Evolutionary conservation across 2,329 filamentous ascomycete species (phyloP).

Genomic region (Cercospora sojina): DNA sequence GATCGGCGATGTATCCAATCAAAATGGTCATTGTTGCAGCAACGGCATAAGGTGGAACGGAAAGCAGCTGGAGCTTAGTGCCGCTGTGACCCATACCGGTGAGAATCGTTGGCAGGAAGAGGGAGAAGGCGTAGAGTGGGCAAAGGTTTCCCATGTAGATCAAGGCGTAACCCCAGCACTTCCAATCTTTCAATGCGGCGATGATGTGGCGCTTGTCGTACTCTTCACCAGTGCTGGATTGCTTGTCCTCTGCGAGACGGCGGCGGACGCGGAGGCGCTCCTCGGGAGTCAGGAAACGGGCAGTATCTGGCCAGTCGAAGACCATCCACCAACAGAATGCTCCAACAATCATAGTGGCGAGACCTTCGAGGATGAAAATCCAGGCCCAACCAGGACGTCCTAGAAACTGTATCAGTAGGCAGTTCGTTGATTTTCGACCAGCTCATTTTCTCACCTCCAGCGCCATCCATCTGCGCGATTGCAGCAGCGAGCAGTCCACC

Average conservation of each 20-base stretch:
- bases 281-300: slow-evolving; percentile 56
- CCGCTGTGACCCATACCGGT: slow-evolving; percentile 52
- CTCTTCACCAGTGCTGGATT: slow-evolving; percentile 28
- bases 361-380: slow-evolving; percentile 57
- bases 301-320: slow-evolving; percentile 59
- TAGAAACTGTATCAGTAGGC: neutral
- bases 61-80: slow-evolving; percentile 68
- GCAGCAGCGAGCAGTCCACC: slow-evolving; percentile 71
- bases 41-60: slow-evolving; percentile 71
- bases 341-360: slow-evolving; percentile 63
- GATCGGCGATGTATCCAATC: slow-evolving; percentile 74
- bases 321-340: slow-evolving; percentile 32
- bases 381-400: slow-evolving; percentile 13
- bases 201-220: slow-evolving; percentile 32
- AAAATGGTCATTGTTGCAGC: slow-evolving; percentile 67
- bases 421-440: slow-evolving; percentile 34
- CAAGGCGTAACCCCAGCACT: slow-evolving; percentile 64
- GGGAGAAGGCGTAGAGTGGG: slow-evolving; percentile 35
- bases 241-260: slow-evolving; percentile 32
- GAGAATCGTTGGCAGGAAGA: slow-evolving; percentile 37
- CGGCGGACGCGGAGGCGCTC: slow-evolving; percentile 30
- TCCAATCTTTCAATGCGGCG: slow-evolving; percentile 68
- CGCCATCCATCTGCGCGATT: slow-evolving; percentile 67
- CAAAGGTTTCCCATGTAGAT: slow-evolving; percentile 57
- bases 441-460: slow-evolving; percentile 50